These are phyloP conservation scores for Chloromonas sp. DNA, from an alignment of 163 green algal genomes.

Conservation along the genomic window DNA sequence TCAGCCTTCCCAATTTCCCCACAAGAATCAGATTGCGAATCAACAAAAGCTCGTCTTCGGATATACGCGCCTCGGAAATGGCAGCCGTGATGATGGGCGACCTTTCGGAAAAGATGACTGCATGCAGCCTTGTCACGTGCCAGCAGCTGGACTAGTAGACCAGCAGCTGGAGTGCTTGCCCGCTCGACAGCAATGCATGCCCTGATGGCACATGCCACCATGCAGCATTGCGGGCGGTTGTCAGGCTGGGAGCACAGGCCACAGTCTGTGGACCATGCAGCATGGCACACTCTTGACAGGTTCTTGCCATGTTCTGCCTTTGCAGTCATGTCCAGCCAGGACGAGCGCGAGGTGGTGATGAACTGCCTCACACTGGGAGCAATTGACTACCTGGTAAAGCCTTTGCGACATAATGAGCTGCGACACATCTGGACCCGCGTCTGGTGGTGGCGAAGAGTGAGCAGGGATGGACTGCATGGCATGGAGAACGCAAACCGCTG, in stretches of 20 bases:
- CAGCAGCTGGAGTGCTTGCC: background rate
- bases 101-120: no score
- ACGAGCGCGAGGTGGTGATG: slow-evolving; percentile 63
- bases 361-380: slow-evolving; percentile 72
- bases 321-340: slow-evolving; percentile 57
- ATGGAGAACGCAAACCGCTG: background rate
- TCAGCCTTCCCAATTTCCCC: no score
- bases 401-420: slow-evolving; percentile 75
- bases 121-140: no score
- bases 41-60: no score
- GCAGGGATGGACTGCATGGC: background rate
- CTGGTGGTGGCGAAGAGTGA: slow-evolving; percentile 60
- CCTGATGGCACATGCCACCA: background rate
- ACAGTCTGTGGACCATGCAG: background rate
- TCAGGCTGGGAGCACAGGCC: background rate
- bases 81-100: no score
- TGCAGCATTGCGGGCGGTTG: no score
- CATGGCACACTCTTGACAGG: background rate
- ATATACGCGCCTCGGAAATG: no score
- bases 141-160: background rate
- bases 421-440: slow-evolving; percentile 77
- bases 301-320: background rate
- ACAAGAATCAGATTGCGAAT: no score
- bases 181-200: background rate
- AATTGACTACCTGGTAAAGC: slow-evolving; percentile 80